phyloP scores from a whole-genome alignment of 1,139 yeast species.

The Yamadazyma triangularis region DNA sequence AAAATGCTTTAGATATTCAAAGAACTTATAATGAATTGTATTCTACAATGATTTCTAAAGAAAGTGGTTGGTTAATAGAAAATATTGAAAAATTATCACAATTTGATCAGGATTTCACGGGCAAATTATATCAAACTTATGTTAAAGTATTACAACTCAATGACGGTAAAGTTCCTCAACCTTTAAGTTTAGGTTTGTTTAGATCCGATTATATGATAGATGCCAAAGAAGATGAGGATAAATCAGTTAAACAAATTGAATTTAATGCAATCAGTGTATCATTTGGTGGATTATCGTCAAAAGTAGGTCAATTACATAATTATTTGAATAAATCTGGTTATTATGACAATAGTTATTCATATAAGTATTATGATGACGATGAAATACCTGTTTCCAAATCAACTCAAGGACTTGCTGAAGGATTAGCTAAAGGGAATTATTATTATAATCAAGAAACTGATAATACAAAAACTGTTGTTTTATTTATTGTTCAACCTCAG shows the following conservation, averaged over 20 bases:
- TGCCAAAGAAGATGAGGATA: conserved; percentile 25
- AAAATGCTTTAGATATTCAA: conserved; percentile 67
- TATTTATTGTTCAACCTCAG: conserved; percentile 77
- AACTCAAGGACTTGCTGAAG: conserved; percentile 55
- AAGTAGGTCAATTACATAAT: conserved; percentile 72
- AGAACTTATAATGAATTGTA: conserved; percentile 68
- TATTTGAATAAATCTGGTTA: conserved; percentile 56
- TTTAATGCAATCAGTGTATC: conserved; percentile 95
- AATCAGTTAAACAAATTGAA: conserved; percentile 80
- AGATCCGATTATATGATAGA: conserved; percentile 89
- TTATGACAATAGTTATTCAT: conserved; percentile 38
- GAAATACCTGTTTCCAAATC: conserved; percentile 69
- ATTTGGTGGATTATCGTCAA: conserved; percentile 84
- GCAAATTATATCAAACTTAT: conserved; percentile 64
- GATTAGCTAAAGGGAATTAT: conserved; percentile 62
- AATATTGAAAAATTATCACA: conserved; percentile 52
- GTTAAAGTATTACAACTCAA: conserved; percentile 42
- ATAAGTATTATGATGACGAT: conserved; percentile 38
- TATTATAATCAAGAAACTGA: conserved; percentile 38
- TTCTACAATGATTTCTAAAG: conserved; percentile 52
- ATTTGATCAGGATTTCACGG: conserved; percentile 76
- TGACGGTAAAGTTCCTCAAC: conserved; percentile 48
- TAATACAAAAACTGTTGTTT: conserved; percentile 46
- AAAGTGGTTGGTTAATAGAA: conserved; percentile 54
- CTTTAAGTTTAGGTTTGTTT: conserved; percentile 75